Evolutionary conservation across 2,329 filamentous ascomycete genomes (phyloP), one percentile per base, ranked within the genome.

Genomic region (Epichloe uncinata): DNA sequence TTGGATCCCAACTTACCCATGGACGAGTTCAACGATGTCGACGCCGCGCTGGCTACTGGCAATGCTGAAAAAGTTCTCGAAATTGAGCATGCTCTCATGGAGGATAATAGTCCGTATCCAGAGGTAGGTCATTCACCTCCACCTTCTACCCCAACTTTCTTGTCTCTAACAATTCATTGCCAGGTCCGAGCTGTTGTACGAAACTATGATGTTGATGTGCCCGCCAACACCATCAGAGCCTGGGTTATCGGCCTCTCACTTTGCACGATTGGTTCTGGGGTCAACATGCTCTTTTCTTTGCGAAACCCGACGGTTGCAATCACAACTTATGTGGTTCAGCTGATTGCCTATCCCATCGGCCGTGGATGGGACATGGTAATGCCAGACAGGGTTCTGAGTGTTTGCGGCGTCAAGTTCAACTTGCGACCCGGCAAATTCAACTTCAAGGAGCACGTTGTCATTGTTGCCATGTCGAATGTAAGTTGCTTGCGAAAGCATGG

Each of bases 21-120:
- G 52, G 77, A 81, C 53, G 72, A 82, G 45, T 66, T 78, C 47
- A 75, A 78, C 53, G 76, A 80, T 62, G 71, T 84, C 53, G 77
- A 82, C 52, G 70, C 75, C 42, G 78, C 73, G 30, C 69, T 81
- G 43, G 66, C 72, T 41, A 73, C 72, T 2, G 70, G 73, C 52
- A 75, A 80, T 62, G 69, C 72, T 55, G 75, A 75, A 56, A 75
- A 77, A 61, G 76, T 75, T 49, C 64, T 76, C 46, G 72, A 74
- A 52, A 73, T 82, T 55, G 76, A 81, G 57, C 73, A 76, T 56
- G 75, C 77, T 44, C 65, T 77, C 51, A 69, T 81, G 58, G 73
- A 82, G 60, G 79, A 84, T 51, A 79, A 84, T 61, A 84, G 80
- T 45, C 81, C 81, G 2, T 84, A 84, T 58, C 78, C 79, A 37